Evolutionary conservation across 805 yeast species (phyloP).

Genomic region (Suhomyces kilbournensis): DNA sequence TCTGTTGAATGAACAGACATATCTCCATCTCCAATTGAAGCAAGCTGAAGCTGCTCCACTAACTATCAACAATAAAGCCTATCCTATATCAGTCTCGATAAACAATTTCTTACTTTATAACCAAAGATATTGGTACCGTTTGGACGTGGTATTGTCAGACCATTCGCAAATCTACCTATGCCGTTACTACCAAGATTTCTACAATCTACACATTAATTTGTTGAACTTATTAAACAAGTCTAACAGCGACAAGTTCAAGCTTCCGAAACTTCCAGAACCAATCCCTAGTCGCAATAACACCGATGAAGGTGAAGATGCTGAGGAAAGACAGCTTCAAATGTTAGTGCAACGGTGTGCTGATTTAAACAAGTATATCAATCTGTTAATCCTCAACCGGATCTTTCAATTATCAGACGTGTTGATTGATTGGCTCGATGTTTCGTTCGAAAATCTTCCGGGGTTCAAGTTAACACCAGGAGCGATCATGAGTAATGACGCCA

Average conservation of each 20-base stretch:
- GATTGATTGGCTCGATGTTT: slow-evolving; percentile 27
- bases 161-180: slow-evolving; percentile 40
- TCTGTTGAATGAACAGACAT: slow-evolving; percentile 19
- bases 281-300: slow-evolving; percentile 33
- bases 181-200: slow-evolving; percentile 51
- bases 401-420: slow-evolving; percentile 26
- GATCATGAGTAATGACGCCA: slow-evolving; percentile 19
- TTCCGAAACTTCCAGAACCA: slow-evolving; percentile 48
- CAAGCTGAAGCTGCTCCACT: slow-evolving; percentile 17
- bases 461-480: slow-evolving; percentile 16
- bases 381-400: slow-evolving; percentile 27
- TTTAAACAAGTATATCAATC: slow-evolving; percentile 38
- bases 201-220: slow-evolving; percentile 40
- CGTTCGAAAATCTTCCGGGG: slow-evolving; percentile 24
- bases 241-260: slow-evolving; percentile 6
- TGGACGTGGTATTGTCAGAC: slow-evolving; percentile 38
- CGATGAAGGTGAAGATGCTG: slow-evolving; percentile 9
- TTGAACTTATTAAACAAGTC: slow-evolving; percentile 17
- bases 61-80: slow-evolving; percentile 29
- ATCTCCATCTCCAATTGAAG: slow-evolving; percentile 27
- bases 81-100: slow-evolving; percentile 36
- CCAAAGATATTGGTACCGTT: slow-evolving; percentile 51
- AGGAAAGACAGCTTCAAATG: slow-evolving; percentile 13
- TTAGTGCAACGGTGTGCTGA: slow-evolving; percentile 38
- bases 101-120: slow-evolving; percentile 38